phyloP scores from a whole-genome alignment of 2,329 filamentous ascomycete genomes.

The Aureobasidium subglaciale region DNA sequence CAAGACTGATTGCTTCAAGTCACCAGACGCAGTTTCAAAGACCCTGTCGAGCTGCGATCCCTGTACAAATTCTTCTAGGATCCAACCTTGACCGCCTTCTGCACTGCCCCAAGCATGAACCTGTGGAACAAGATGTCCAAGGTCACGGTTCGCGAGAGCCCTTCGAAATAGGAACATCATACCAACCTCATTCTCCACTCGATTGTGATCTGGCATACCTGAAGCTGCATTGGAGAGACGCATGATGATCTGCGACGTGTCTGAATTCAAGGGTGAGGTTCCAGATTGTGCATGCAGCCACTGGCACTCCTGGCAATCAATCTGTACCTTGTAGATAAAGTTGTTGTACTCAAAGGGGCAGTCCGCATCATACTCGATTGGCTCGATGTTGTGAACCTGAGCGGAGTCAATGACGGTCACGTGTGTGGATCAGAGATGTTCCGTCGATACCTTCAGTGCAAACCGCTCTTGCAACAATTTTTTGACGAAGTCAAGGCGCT shows the following conservation, averaged over 20 bases:
- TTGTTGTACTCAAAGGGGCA: constrained; percentile 17
- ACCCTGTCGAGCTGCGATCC: not conserved
- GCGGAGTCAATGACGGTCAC: too few species aligned
- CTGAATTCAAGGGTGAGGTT: not conserved
- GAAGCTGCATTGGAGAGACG: constrained; percentile 9
- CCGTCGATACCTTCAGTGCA: not conserved
- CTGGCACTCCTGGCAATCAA: not conserved
- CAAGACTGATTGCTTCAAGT: not conserved
- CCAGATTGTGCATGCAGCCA: not conserved
- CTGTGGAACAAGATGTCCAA: not conserved
- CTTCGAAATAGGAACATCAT: constrained; percentile 1
- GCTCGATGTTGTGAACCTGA: not conserved
- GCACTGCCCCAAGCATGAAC: constrained; percentile 11
- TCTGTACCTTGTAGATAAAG: constrained; percentile 14
- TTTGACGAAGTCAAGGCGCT: not conserved
- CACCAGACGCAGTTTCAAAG: not conserved
- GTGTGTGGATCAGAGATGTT: not conserved
- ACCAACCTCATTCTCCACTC: constrained; percentile 31
- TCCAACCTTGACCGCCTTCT: constrained; percentile 14
- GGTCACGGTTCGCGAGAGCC: not conserved
- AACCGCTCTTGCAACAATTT: not conserved
- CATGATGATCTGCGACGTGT: not conserved
- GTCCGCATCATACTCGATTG: constrained; percentile 9
- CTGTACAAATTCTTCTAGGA: constrained; percentile 9
- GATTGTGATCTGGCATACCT: constrained; percentile 17